Evolutionary conservation across 768 basidiomycete species (phyloP).

Genomic region (Boletellus ananas): DNA sequence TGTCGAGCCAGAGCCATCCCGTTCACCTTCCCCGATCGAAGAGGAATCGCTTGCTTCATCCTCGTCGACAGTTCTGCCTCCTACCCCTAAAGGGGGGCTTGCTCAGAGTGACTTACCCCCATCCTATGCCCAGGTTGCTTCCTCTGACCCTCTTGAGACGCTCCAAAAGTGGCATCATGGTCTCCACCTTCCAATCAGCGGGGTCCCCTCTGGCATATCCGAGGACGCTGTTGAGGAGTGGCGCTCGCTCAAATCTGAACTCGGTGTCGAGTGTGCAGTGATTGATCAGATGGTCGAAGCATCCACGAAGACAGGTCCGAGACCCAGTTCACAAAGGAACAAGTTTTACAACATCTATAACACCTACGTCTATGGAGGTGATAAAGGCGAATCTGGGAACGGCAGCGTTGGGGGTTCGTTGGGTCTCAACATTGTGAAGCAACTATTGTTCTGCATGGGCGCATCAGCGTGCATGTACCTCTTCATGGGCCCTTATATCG

Average conservation of each 20-base stretch:
- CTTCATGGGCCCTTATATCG: slow-evolving; percentile 54
- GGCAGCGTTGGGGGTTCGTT: slow-evolving; percentile 21
- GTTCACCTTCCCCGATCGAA: slow-evolving; percentile 43
- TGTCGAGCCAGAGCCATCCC: slow-evolving; percentile 28
- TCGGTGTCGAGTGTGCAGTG: slow-evolving; percentile 72
- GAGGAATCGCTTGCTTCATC: slow-evolving; percentile 66
- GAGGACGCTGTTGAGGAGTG: slow-evolving; percentile 70
- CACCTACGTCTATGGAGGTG: slow-evolving; percentile 53
- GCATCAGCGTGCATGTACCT: slow-evolving; percentile 61
- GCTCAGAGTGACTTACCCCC: slow-evolving; percentile 58
- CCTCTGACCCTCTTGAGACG: slow-evolving; percentile 49
- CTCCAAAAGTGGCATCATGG: slow-evolving; percentile 73
- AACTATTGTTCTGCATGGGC: slow-evolving; percentile 56
- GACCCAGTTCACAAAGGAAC: slow-evolving; percentile 38
- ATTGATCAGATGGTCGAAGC: slow-evolving; percentile 67
- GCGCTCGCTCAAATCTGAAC: slow-evolving; percentile 73
- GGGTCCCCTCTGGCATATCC: slow-evolving; percentile 52
- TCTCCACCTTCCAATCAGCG: slow-evolving; percentile 41
- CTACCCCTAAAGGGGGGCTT: slow-evolving; percentile 56
- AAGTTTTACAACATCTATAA: slow-evolving; percentile 88
- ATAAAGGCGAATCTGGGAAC: slow-evolving; percentile 34
- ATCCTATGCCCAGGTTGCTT: slow-evolving; percentile 61
- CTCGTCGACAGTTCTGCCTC: slow-evolving; percentile 67
- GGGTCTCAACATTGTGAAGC: slow-evolving; percentile 37
- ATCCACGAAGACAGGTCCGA: slow-evolving; percentile 28